Evolutionary conservation across 2,329 filamentous ascomycete species (phyloP).

Genomic region (Aspergillus niger): DNA sequence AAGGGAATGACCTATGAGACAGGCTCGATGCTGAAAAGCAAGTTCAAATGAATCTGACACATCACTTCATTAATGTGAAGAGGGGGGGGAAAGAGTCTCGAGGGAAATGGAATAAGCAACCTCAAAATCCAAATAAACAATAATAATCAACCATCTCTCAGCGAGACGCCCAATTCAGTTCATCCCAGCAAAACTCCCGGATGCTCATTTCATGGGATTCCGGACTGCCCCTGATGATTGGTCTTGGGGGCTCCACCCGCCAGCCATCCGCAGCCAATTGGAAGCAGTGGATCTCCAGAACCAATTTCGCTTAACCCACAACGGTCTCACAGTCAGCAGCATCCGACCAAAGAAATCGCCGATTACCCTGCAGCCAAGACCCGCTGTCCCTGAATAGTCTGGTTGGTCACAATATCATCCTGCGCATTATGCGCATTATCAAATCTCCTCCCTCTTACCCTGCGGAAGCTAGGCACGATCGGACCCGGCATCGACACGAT

Average conservation of each 20-base stretch:
- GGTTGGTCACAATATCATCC: slow-evolving; percentile 8
- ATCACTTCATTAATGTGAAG: background rate
- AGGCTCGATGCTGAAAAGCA: background rate
- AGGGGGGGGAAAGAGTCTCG: too few species aligned
- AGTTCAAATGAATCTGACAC: background rate
- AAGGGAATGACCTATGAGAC: background rate
- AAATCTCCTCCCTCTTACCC: background rate
- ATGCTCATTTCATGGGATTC: slow-evolving; percentile 5
- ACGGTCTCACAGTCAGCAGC: slow-evolving; percentile 22
- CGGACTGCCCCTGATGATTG: slow-evolving; percentile 22
- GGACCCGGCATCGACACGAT: background rate
- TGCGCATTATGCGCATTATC: slow-evolving; percentile 11
- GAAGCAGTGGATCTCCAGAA: slow-evolving; percentile 24
- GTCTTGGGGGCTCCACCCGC: slow-evolving; percentile 18
- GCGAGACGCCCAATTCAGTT: slow-evolving; percentile 8
- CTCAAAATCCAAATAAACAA: background rate
- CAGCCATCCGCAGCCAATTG: slow-evolving; percentile 26
- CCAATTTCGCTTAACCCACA: slow-evolving; percentile 38
- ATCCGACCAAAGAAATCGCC: slow-evolving; percentile 21
- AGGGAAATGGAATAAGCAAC: background rate
- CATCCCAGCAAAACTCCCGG: background rate
- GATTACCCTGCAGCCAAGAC: slow-evolving; percentile 19
- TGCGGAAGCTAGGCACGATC: slow-evolving; percentile 1
- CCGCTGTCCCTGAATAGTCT: slow-evolving; percentile 21
- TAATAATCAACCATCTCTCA: background rate